Evolutionary conservation across 441 rosid species (phyloP).

Genomic region (Populus hybrid): DNA sequence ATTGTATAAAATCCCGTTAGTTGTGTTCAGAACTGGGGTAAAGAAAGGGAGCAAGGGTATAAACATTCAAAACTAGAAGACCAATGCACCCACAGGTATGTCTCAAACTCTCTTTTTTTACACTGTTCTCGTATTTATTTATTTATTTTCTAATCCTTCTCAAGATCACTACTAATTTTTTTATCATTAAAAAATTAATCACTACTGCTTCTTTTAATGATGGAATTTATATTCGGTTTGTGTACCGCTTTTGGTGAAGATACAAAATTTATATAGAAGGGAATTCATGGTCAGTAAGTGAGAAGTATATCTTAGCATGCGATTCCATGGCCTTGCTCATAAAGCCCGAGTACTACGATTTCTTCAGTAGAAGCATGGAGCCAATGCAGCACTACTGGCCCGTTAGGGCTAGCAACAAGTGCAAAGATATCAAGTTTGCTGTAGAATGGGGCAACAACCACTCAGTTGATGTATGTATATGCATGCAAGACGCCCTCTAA

Average conservation of each 20-base stretch:
- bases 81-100: constrained; percentile 72
- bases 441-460: constrained; percentile 75
- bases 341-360: constrained; percentile 55
- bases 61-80: constrained; percentile 52
- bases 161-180: too few species aligned
- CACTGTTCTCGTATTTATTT: not conserved
- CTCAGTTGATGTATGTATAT: constrained; percentile 35
- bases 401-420: constrained; percentile 37
- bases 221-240: not conserved
- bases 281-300: constrained; percentile 45
- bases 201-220: not conserved
- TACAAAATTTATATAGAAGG: constrained; percentile 24
- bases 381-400: constrained; percentile 85
- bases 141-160: not conserved
- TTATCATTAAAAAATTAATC: not conserved
- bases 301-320: constrained; percentile 74
- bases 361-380: constrained; percentile 55
- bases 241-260: not conserved
- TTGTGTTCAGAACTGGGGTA: constrained; percentile 52
- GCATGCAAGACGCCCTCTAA: too few species aligned
- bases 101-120: too few species aligned
- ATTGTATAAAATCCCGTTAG: not conserved
- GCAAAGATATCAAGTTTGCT: constrained; percentile 58
- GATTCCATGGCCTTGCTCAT: constrained; percentile 45
- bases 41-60: constrained; percentile 54